phyloP scores from a whole-genome alignment of 305 asterid species.

The Plantago lanceolata region DNA sequence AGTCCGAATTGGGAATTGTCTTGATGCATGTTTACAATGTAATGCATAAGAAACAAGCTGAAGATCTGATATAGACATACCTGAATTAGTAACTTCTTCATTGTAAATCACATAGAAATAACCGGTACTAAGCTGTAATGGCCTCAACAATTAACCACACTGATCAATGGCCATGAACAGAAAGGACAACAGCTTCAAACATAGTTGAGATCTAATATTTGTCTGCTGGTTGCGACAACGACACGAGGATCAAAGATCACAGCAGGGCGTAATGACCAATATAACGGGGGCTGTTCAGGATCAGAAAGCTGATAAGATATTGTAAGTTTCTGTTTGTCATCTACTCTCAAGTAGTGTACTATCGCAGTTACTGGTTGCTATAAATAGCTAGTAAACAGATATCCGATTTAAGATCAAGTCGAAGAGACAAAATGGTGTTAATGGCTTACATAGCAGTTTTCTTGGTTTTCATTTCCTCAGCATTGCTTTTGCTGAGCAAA shows the following conservation, averaged over 20 bases:
- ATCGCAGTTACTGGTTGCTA: not conserved
- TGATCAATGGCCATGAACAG: not conserved
- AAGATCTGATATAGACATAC: no score
- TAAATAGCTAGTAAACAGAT: not conserved
- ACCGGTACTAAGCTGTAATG: not conserved
- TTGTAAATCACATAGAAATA: not conserved
- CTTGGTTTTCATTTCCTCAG: slow-evolving; percentile 33
- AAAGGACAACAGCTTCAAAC: not conserved
- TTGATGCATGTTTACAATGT: no score
- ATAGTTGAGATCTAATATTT: not conserved
- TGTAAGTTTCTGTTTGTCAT: not conserved
- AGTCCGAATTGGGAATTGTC: no score
- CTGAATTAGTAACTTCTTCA: no score
- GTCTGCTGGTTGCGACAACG: not conserved
- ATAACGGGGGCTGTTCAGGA: not conserved
- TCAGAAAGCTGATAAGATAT: not conserved
- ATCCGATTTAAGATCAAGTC: no score
- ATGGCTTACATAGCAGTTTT: slow-evolving; percentile 30
- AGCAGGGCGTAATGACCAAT: not conserved
- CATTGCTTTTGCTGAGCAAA: slow-evolving; percentile 28
- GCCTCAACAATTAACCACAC: not conserved
- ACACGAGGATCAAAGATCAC: not conserved
- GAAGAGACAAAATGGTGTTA: slow-evolving; percentile 7
- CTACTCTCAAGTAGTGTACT: not conserved
- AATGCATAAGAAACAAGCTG: no score